Evolutionary conservation across 139 green algal genomes (phyloP).

Genomic region (Spirogloea muscicola): DNA sequence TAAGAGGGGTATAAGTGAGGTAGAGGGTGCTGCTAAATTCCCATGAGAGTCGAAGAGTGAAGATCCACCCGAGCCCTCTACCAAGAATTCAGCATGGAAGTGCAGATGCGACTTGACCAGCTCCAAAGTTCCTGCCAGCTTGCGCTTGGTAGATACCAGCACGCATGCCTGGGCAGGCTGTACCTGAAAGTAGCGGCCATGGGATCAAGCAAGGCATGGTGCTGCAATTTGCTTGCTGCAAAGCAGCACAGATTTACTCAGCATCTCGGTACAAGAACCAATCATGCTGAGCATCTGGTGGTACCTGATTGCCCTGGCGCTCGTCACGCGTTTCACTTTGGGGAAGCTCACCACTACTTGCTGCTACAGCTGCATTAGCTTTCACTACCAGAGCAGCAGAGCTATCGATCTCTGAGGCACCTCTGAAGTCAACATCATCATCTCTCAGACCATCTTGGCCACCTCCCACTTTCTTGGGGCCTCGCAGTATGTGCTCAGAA

Average conservation of each 20-base stretch:
- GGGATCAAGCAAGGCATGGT: background rate
- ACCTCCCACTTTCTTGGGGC: background rate
- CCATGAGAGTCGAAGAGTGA: conserved; percentile 11
- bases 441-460: background rate
- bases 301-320: background rate
- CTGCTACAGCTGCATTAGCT: background rate
- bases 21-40: too few relatives aligned
- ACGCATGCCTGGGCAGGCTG: background rate
- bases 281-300: background rate
- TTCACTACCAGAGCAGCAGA: too few relatives aligned
- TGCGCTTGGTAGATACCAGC: conserved; percentile 21
- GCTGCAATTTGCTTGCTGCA: background rate
- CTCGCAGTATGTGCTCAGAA: background rate
- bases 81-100: conserved; percentile 6
- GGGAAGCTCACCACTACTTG: background rate
- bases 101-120: background rate
- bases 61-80: conserved; percentile 12
- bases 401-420: too few relatives aligned
- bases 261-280: background rate
- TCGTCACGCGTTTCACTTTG: too few relatives aligned
- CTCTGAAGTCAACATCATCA: too few relatives aligned
- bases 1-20: too few relatives aligned
- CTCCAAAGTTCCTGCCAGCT: conserved; percentile 21
- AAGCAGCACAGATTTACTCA: background rate
- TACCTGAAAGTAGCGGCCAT: background rate